These are phyloP conservation scores for Nigrospora oryzae DNA, from an alignment of 2,329 filamentous ascomycete species.

Conservation along the genomic window DNA sequence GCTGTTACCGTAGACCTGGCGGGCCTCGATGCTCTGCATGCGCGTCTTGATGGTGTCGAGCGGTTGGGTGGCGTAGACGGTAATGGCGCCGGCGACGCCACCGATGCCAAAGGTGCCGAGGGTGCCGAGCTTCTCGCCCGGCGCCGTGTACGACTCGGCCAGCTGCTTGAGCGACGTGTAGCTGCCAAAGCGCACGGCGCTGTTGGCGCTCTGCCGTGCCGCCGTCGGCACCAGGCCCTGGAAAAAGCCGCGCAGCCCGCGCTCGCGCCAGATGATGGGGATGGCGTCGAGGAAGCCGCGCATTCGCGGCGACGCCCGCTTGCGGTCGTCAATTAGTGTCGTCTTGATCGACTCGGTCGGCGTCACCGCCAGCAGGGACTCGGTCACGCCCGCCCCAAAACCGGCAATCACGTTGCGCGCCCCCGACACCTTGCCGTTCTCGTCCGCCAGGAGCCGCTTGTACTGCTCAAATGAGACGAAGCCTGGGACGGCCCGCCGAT, in stretches of 20 bases:
- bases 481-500: constrained; percentile 33
- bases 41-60: constrained; percentile 94
- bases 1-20: constrained; percentile 74
- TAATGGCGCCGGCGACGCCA: constrained; percentile 80
- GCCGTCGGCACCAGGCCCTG: constrained; percentile 95
- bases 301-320: constrained; percentile 76
- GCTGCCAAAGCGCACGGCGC: constrained; percentile 79
- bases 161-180: constrained; percentile 89
- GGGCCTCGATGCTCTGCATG: constrained; percentile 94
- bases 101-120: constrained; percentile 86
- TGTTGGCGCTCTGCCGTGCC: constrained; percentile 89
- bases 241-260: constrained; percentile 88
- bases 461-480: constrained; percentile 97
- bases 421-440: constrained; percentile 80
- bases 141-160: constrained; percentile 84
- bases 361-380: constrained; percentile 87
- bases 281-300: constrained; percentile 87
- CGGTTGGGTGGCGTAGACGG: constrained; percentile 68
- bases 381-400: constrained; percentile 89
- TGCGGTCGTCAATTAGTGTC: constrained; percentile 94
- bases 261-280: constrained; percentile 76
- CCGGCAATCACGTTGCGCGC: constrained; percentile 87
- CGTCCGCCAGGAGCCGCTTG: constrained; percentile 73
- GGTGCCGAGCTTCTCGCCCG: constrained; percentile 87
- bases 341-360: constrained; percentile 99